Percentiles rank a stretch among this genome's conserved stretches.
Evolutionary conservation across 352 stramenopile species (phyloP).

Genomic region (Globisporangium spinosum): DNA sequence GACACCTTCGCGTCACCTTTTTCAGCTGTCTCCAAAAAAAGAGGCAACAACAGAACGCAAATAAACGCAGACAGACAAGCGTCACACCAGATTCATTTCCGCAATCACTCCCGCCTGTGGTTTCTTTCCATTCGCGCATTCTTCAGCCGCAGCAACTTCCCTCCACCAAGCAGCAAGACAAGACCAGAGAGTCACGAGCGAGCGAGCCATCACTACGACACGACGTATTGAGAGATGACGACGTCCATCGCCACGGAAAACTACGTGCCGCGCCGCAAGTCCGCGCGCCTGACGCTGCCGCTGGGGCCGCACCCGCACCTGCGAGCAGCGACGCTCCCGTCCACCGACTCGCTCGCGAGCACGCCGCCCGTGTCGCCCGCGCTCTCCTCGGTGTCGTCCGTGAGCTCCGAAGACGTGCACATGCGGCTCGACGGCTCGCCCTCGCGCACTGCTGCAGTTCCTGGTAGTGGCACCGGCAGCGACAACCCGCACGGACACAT

Average conservation of each 20-base stretch:
- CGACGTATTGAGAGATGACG: conserved; percentile 1
- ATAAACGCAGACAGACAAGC: neutral
- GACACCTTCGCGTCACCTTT: neutral
- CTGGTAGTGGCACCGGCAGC: too few relatives aligned
- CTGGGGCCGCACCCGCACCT: neutral
- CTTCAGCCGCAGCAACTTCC: neutral
- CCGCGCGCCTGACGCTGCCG: conserved; percentile 16
- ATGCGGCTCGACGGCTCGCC: conserved; percentile 9
- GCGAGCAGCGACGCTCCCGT: neutral
- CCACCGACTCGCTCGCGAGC: neutral
- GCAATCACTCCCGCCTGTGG: neutral
- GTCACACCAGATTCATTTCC: conserved; percentile 5
- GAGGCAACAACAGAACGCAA: neutral
- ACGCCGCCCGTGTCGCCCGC: conserved; percentile 16
- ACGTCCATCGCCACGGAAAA: conserved; percentile 14
- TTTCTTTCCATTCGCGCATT: conserved; percentile 4
- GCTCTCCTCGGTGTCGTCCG: conserved; percentile 14
- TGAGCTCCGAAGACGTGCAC: conserved; percentile 6
- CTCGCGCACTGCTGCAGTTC: neutral
- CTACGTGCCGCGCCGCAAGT: conserved; percentile 16
- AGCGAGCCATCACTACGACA: neutral
- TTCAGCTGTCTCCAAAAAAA: neutral
- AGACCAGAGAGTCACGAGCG: neutral
- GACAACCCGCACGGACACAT: conserved; percentile 11
- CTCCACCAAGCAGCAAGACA: conserved; percentile 4